Base-by-base conservation (phyloP, 805 yeast species). In the Candida corydali region DNA sequence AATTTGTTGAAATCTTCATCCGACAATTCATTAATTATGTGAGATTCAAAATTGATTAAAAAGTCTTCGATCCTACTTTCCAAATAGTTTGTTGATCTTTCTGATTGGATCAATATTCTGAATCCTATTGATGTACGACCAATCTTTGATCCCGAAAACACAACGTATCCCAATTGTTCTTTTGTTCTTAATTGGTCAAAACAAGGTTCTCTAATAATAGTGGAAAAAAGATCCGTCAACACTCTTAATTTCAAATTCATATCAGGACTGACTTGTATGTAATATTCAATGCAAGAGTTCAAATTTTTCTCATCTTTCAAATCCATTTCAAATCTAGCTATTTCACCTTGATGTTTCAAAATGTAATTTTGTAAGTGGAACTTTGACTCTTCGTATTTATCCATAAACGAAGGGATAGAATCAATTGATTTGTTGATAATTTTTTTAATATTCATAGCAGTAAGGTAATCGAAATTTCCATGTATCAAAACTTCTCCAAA, bases 91-190 rank as follows among this genome's bases (percentile, higher is more conserved):
- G 93, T 70, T 2, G 86, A 61, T 54, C 82, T 77, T 56, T 87
- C 97, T 41, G 93, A 81, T 63, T 91, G 98, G 34, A 89, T 73
- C 46, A 89, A 64, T 10, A 93, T 60, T 50, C 93, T 71, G 46
- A 79, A 73, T 10, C 91, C 89, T 54, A 76, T 70, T 5, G 82
- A 75, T 16, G 93, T 81, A 52, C 94, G 75, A 3, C 86, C 75
- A 42, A 71, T 70, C 42, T 82, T 67, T 17, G 74, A 63, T 0
- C 94, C 85, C 29, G 93, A 79, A 54, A 86, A 87, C 0, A 91
- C 98, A 44, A 91, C 88, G 52, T 91, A 91, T 2, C 98, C 98
- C 22, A 91, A 70, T 59, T 93, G 98, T 62, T 91, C 98, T 50
- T 86, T 82, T 5, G 98, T 91, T 59, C 98, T 76, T 40, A 91